A percentile compares a stretch with the other conserved stretches of the same genome.
Conservation (phyloP, 2,329 filamentous ascomycete genomes). For the Colletotrichum somersetense region DNA sequence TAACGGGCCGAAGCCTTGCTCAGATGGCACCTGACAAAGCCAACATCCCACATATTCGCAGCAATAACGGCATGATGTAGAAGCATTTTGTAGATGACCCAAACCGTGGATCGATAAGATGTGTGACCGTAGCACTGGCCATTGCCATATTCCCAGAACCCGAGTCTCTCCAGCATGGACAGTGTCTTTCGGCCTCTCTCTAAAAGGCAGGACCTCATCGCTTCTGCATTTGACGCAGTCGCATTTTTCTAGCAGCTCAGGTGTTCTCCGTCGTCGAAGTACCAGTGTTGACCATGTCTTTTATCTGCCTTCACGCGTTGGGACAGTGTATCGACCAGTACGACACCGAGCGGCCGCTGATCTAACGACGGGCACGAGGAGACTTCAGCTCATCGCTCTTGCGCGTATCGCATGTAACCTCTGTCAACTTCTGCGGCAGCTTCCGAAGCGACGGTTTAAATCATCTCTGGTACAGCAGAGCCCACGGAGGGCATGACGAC, state of each 20-base stretch:
- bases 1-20: not conserved
- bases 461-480: constrained; percentile 18
- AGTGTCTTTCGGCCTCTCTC: too few relatives aligned
- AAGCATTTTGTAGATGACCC: too few relatives aligned
- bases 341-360: constrained; percentile 16
- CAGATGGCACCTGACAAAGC: too few relatives aligned
- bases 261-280: not conserved
- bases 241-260: too few relatives aligned
- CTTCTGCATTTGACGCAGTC: not conserved
- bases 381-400: constrained; percentile 17
- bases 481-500: constrained; percentile 10
- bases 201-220: not conserved
- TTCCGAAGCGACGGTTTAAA: not conserved
- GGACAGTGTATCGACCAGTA: constrained; percentile 17
- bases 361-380: constrained; percentile 10
- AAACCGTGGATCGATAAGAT: not conserved
- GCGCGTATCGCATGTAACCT: constrained; percentile 26
- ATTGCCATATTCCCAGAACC: not conserved
- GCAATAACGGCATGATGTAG: too few relatives aligned
- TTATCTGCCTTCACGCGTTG: not conserved
- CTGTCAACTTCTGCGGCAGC: constrained; percentile 6
- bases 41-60: too few relatives aligned
- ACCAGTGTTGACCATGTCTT: not conserved
- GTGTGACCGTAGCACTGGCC: too few relatives aligned
- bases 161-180: too few relatives aligned